Evolutionary conservation across 1,284 basidiomycete genomes (phyloP).

Genomic region (Pseudozyma hubeiensis): DNA sequence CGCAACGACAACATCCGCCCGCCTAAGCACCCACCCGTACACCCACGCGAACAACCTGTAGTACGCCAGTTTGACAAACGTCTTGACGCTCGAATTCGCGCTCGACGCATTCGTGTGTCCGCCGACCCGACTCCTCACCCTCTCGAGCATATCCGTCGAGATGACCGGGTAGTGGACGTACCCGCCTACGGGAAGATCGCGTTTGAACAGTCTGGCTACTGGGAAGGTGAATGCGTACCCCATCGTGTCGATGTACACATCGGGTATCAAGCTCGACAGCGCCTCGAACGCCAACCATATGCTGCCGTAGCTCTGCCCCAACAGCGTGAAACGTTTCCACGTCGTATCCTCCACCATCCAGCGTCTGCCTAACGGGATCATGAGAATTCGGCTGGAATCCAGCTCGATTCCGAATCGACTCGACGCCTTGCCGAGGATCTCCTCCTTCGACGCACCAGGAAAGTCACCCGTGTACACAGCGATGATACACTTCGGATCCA

Average conservation of each 20-base stretch:
- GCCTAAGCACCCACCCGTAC: conserved; percentile 81
- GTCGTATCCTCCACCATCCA: conserved; percentile 81
- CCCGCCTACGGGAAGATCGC: conserved; percentile 80
- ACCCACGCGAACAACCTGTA: conserved; percentile 87
- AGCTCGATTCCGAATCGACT: conserved; percentile 85
- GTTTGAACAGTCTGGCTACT: conserved; percentile 75
- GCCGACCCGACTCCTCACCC: conserved; percentile 75
- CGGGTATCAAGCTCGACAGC: conserved; percentile 78
- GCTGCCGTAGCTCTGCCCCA: conserved; percentile 90
- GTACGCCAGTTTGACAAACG: conserved; percentile 80
- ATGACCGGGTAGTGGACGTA: conserved; percentile 98
- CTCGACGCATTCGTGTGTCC: conserved; percentile 77
- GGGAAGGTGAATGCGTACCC: conserved; percentile 95
- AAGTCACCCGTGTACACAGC: conserved; percentile 85
- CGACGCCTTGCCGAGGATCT: conserved; percentile 75
- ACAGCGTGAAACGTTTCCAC: conserved; percentile 88
- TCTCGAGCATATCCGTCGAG: conserved; percentile 87
- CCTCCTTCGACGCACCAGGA: conserved; percentile 74
- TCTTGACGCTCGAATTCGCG: conserved; percentile 72
- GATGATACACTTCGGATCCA: conserved; percentile 78
- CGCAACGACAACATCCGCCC: conserved; percentile 81
- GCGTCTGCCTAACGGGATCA: conserved; percentile 81
- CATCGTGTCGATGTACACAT: conserved; percentile 96
- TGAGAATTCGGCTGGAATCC: conserved; percentile 76
- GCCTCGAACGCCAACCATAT: conserved; percentile 86